Conservation (phyloP, 1,284 basidiomycete species). For the Irpex sp. region DNA sequence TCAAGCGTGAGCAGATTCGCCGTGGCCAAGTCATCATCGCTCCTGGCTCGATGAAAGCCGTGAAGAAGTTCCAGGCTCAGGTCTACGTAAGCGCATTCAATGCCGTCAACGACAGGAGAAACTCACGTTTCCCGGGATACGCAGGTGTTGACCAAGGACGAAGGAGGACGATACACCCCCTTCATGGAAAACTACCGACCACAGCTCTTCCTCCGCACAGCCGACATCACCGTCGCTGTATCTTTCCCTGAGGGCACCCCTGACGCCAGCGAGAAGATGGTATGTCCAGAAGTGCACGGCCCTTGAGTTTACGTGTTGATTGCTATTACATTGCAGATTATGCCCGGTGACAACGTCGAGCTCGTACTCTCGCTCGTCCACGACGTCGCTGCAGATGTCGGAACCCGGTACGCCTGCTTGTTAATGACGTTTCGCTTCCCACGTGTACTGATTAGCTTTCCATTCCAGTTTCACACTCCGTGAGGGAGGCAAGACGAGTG, state of each 20-base stretch:
- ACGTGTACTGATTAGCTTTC: constrained; percentile 1
- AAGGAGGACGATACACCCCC: constrained; percentile 97
- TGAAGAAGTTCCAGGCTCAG: constrained; percentile 92
- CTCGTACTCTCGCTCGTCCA: constrained; percentile 84
- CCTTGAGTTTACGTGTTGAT: constrained; percentile 3
- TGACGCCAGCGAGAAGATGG: constrained; percentile 83
- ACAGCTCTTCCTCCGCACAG: constrained; percentile 95
- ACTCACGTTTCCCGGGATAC: constrained; percentile 1
- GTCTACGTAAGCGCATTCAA: constrained; percentile 64
- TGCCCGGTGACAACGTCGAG: constrained; percentile 99
- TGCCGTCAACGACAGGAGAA: neutral
- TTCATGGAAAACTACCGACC: constrained; percentile 98
- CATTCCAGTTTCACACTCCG: constrained; percentile 84
- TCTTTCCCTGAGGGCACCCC: constrained; percentile 84
- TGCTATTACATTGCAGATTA: constrained; percentile 53
- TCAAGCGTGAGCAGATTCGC: constrained; percentile 95
- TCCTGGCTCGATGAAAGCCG: constrained; percentile 92
- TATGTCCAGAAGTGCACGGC: constrained; percentile 21
- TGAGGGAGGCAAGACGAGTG: constrained; percentile 93
- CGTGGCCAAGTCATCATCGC: constrained; percentile 92
- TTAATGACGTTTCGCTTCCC: neutral
- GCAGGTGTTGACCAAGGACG: constrained; percentile 92
- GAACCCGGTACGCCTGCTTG: constrained; percentile 61
- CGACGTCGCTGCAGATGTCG: constrained; percentile 90
- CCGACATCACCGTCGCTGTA: constrained; percentile 87